A percentile compares a stretch with the other conserved stretches of the same genome.
Conservation (phyloP, 2,329 filamentous ascomycete genomes). For the Fusarium sp. region DNA sequence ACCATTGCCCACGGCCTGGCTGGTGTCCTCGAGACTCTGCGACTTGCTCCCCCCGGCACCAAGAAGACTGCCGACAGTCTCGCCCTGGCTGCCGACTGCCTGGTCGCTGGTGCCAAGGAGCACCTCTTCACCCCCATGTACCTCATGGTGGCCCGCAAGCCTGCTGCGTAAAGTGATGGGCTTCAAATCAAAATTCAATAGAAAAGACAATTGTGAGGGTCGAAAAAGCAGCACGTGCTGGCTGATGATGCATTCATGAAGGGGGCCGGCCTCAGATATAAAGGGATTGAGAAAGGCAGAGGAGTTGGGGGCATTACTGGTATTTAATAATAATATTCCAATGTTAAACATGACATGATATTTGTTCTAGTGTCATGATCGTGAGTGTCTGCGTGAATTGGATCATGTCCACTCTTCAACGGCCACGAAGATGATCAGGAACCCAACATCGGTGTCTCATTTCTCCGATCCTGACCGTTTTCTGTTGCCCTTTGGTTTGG, state of each 20-base stretch:
- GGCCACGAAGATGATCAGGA: background rate
- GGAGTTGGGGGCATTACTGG: slow-evolving; percentile 39
- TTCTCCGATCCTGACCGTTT: slow-evolving; percentile 29
- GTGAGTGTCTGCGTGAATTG: background rate
- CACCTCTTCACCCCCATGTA: slow-evolving; percentile 99
- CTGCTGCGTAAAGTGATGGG: slow-evolving; percentile 51
- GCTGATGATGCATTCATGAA: slow-evolving; percentile 40
- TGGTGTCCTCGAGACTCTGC: slow-evolving; percentile 79
- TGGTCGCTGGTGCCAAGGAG: slow-evolving; percentile 87
- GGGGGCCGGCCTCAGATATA: slow-evolving; percentile 28
- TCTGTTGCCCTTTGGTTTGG: slow-evolving; percentile 11
- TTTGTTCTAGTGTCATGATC: slow-evolving; percentile 10
- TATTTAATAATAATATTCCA: slow-evolving; percentile 47
- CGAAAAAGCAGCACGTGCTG: slow-evolving; percentile 26
- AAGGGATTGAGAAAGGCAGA: slow-evolving; percentile 32
- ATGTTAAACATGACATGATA: slow-evolving; percentile 28
- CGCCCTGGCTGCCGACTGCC: slow-evolving; percentile 82
- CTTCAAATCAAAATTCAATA: slow-evolving; percentile 13
- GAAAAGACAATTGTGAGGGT: slow-evolving; percentile 26
- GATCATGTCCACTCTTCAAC: background rate
- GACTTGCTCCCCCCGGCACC: slow-evolving; percentile 83
- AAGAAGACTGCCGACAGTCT: slow-evolving; percentile 96
- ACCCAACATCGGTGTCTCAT: slow-evolving; percentile 21
- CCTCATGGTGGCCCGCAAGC: slow-evolving; percentile 94
- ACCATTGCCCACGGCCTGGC: slow-evolving; percentile 80